A percentile compares a stretch with the other conserved stretches of the same genome.
These are phyloP conservation scores for Spergularia azorica DNA, from an alignment of 179 eudicot genomes.

Conservation along the genomic window DNA sequence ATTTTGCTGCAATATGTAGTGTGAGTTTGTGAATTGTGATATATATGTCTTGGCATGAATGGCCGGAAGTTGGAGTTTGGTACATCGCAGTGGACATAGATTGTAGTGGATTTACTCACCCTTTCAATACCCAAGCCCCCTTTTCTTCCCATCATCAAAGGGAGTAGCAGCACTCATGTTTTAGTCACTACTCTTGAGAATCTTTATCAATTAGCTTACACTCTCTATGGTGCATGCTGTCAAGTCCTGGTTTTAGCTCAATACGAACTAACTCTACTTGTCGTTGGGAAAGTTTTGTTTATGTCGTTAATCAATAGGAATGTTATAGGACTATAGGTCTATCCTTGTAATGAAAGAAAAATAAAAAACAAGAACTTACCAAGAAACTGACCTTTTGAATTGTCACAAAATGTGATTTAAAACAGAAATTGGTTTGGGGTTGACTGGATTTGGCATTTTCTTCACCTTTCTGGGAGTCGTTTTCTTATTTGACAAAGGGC, in stretches of 20 bases:
- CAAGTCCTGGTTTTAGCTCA: not conserved
- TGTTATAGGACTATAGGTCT: too few relatives aligned
- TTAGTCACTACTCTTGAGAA: not conserved
- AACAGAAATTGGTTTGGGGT: conserved; percentile 92
- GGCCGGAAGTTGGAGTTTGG: not conserved
- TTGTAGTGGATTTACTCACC: not conserved
- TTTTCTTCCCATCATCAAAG: not conserved
- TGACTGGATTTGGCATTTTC: conserved; percentile 91
- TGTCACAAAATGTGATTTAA: conserved; percentile 14
- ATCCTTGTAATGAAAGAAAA: too few relatives aligned
- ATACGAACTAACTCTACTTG: not conserved
- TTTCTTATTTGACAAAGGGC: conserved; percentile 92
- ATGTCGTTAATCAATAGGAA: not conserved
- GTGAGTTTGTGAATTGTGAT: too few relatives aligned
- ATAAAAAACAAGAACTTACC: too few relatives aligned
- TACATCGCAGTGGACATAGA: not conserved
- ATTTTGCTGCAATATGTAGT: too few relatives aligned
- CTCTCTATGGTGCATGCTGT: not conserved
- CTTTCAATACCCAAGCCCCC: not conserved
- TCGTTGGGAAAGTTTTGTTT: not conserved
- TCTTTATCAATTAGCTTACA: not conserved
- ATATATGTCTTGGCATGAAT: too few relatives aligned
- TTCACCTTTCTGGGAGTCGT: conserved; percentile 88
- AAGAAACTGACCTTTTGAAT: not conserved
- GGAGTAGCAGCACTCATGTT: not conserved